These are phyloP conservation scores for Casuarina glauca DNA, from an alignment of 306 rosid genomes.

Conservation along the genomic window DNA sequence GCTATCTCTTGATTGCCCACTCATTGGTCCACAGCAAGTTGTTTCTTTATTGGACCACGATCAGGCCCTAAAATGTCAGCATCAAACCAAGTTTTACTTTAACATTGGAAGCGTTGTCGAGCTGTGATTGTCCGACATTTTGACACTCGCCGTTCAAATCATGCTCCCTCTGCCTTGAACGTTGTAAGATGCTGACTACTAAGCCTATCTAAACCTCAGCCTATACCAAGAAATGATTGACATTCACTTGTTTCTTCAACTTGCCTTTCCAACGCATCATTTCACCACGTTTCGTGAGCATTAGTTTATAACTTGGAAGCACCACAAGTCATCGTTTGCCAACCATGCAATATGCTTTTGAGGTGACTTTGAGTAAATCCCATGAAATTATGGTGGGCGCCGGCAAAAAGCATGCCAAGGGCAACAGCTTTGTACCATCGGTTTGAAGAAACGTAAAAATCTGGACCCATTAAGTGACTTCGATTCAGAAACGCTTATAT, in stretches of 20 bases:
- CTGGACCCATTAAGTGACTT: not conserved
- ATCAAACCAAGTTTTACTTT: not conserved
- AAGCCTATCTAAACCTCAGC: not conserved
- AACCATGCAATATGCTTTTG: conserved; percentile 15
- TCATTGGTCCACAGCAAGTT: no score
- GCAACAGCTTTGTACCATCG: not conserved
- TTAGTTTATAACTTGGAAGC: not conserved
- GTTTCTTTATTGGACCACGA: not conserved
- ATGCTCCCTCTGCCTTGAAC: not conserved
- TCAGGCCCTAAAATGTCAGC: not conserved
- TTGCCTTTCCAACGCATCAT: no score
- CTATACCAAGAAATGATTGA: not conserved
- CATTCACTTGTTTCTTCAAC: no score
- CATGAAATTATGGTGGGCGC: conserved; percentile 33
- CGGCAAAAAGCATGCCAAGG: not conserved
- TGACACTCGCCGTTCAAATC: not conserved
- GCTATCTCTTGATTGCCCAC: no score
- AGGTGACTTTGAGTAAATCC: not conserved
- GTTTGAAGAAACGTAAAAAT: not conserved
- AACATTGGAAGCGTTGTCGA: not conserved
- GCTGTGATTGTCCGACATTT: not conserved
- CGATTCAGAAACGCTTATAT: not conserved
- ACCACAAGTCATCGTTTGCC: conserved; percentile 27
- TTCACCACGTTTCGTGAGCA: no score
- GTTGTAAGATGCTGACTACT: not conserved